Evolutionary conservation across 83 land plant species (phyloP).

Genomic region (Picea abies): DNA sequence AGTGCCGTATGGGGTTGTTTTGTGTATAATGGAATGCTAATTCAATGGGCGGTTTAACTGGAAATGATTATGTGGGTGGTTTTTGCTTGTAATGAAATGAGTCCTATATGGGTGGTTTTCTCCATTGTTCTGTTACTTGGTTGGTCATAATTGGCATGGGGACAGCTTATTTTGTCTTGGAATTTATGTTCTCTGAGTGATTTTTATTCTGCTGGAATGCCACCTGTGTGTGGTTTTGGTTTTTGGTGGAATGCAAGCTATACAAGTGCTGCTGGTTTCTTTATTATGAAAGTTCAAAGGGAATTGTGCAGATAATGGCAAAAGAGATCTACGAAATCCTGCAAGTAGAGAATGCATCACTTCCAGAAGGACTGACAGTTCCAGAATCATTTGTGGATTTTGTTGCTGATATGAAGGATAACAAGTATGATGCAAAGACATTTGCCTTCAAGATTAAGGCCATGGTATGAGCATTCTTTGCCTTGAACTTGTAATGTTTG

Average conservation of each 20-base stretch:
- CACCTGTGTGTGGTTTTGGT: neutral
- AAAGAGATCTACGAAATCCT: slow-evolving; percentile 18
- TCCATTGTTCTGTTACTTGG: neutral
- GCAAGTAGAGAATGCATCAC: slow-evolving; percentile 54
- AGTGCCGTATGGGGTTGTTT: neutral
- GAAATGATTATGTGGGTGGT: neutral
- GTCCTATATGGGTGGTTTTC: neutral
- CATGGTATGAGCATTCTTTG: slow-evolving; percentile 47
- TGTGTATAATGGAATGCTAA: neutral
- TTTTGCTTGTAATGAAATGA: neutral
- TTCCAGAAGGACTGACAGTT: slow-evolving; percentile 55
- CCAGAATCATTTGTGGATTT: slow-evolving; percentile 75
- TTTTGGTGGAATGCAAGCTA: neutral
- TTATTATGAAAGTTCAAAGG: neutral
- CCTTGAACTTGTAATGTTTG: too few relatives aligned
- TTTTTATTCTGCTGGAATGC: neutral
- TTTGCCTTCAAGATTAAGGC: slow-evolving; percentile 71
- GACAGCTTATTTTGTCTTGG: neutral
- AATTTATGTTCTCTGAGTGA: neutral
- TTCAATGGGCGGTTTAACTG: neutral
- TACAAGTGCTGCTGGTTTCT: neutral
- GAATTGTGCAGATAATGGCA: slow-evolving; percentile 2
- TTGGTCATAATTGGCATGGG: neutral
- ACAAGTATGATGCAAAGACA: slow-evolving; percentile 62
- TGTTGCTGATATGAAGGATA: slow-evolving; percentile 62